Conservation (phyloP, 2,329 filamentous ascomycete species). For the Dryadomyces quercivorus region DNA sequence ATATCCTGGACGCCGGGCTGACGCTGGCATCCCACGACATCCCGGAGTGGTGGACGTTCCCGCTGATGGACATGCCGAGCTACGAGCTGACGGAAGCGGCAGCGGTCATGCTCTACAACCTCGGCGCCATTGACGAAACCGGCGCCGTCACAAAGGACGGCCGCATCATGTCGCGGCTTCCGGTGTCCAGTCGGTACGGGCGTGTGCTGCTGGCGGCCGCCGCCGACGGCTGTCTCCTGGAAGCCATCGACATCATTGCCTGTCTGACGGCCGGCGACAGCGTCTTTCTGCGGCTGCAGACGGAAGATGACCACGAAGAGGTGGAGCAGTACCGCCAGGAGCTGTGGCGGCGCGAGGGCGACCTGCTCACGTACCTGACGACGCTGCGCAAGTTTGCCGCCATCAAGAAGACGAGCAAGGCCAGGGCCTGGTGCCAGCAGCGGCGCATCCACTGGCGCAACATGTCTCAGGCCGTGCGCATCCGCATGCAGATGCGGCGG, state of each 20-base stretch:
- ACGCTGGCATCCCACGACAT: constrained; percentile 92
- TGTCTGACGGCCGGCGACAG: constrained; percentile 52
- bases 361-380: constrained; percentile 52
- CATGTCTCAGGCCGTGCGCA: constrained; percentile 50
- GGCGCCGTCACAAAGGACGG: constrained; percentile 66
- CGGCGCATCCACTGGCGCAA: constrained; percentile 46
- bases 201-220: constrained; percentile 74
- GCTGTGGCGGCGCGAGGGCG: constrained; percentile 48
- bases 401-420: constrained; percentile 34
- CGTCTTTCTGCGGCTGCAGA: constrained; percentile 47
- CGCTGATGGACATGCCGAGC: constrained; percentile 72
- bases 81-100: constrained; percentile 71
- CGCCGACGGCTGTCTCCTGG: constrained; percentile 59
- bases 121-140: constrained; percentile 61
- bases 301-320: constrained; percentile 23
- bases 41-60: constrained; percentile 68
- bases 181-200: constrained; percentile 68
- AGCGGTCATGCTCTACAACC: constrained; percentile 63
- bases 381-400: constrained; percentile 50
- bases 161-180: constrained; percentile 67
- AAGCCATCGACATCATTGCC: constrained; percentile 73
- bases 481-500: constrained; percentile 47
- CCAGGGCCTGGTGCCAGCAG: constrained; percentile 42
- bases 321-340: constrained; percentile 42
- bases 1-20: constrained; percentile 73